Evolutionary conservation across 140 eudicot species (phyloP).

Genomic region (Senecio squalidus): DNA sequence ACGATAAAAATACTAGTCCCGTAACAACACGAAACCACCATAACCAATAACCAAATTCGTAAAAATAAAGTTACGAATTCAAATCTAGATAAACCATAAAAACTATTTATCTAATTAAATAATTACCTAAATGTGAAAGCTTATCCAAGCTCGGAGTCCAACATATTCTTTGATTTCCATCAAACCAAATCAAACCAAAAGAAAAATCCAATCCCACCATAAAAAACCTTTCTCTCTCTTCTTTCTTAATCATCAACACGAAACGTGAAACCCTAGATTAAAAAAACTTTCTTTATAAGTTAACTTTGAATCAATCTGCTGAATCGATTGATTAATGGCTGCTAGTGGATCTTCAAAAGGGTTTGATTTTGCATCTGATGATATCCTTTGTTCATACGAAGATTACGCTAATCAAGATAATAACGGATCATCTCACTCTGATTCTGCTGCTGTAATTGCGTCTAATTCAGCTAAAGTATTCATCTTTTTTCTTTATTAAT

Average conservation of each 20-base stretch:
- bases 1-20: too few relatives aligned
- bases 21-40: too few relatives aligned
- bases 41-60: too few relatives aligned
- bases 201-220: neutral
- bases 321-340: slow-evolving; percentile 53
- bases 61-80: too few relatives aligned
- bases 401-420: slow-evolving; percentile 64
- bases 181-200: neutral
- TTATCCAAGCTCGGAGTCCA: neutral
- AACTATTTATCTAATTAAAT: too few relatives aligned
- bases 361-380: slow-evolving; percentile 80
- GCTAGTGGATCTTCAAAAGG: slow-evolving; percentile 87
- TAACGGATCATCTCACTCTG: slow-evolving; percentile 57
- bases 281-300: neutral
- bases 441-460: slow-evolving; percentile 42
- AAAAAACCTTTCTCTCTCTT: neutral
- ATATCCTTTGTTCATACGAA: slow-evolving; percentile 83
- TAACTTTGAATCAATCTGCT: neutral
- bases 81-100: too few relatives aligned
- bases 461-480: slow-evolving; percentile 58
- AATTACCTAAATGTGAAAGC: too few relatives aligned
- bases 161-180: neutral
- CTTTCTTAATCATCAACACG: neutral
- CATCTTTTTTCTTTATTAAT: neutral
- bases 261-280: neutral